These are phyloP conservation scores for Coemansia asiatica DNA, from an alignment of 192 early-diverging fungal species.

Conservation along the genomic window DNA sequence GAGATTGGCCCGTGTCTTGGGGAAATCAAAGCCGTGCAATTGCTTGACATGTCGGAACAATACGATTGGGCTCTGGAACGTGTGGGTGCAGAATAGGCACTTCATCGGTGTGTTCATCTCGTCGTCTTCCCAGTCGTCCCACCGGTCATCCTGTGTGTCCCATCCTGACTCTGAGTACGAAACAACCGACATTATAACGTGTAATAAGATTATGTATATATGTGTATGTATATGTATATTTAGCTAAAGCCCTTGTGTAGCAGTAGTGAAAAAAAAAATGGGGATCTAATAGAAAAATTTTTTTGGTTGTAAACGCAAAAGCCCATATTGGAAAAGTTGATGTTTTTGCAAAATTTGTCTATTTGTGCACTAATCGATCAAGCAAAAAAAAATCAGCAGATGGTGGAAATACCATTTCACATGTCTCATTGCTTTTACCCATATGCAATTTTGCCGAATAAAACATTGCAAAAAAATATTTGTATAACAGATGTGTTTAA, in stretches of 20 bases:
- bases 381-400: no score
- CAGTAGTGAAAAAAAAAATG: not conserved
- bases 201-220: not conserved
- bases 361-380: no score
- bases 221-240: not conserved
- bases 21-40: conserved; percentile 70
- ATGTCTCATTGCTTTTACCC: no score
- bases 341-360: no score
- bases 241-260: no score
- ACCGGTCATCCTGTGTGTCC: conserved; percentile 61
- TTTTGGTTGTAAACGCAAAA: no score
- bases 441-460: no score
- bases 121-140: conserved; percentile 70
- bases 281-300: no score
- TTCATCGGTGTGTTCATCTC: conserved; percentile 62
- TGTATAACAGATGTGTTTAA: no score
- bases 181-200: conserved; percentile 39
- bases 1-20: conserved; percentile 35
- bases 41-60: conserved; percentile 64
- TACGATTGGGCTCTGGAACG: conserved; percentile 51
- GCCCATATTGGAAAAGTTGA: no score
- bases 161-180: conserved; percentile 54
- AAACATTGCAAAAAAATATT: no score
- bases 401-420: no score
- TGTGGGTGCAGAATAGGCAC: conserved; percentile 70